Evolutionary conservation across 2,329 filamentous ascomycete genomes (phyloP).

Genomic region (Pseudopyrenochaeta lycopersici): DNA sequence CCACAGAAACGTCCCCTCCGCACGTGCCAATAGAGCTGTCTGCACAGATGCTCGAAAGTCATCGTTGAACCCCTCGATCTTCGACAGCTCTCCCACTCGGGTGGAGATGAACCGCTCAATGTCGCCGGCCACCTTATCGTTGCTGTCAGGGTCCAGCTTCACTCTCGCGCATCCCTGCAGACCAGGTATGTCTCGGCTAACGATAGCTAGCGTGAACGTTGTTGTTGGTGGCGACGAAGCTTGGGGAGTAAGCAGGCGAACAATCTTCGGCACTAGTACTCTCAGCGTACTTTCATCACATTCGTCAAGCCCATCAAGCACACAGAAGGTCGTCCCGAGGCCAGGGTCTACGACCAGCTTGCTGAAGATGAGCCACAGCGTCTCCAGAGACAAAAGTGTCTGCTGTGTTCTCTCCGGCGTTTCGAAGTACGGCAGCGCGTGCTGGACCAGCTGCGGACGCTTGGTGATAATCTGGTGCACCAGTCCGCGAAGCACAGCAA

Average conservation of each 20-base stretch:
- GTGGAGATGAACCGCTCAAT: slow-evolving; percentile 34
- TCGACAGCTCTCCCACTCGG: slow-evolving; percentile 28
- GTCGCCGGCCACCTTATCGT: slow-evolving; percentile 28
- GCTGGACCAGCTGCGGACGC: too few relatives aligned
- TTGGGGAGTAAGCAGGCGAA: slow-evolving; percentile 4
- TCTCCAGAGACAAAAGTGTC: slow-evolving; percentile 19
- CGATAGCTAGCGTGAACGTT: slow-evolving; percentile 28
- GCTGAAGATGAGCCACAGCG: slow-evolving; percentile 29
- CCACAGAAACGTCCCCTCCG: slow-evolving; percentile 48
- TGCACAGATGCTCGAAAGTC: slow-evolving; percentile 14
- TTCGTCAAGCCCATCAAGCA: too few relatives aligned
- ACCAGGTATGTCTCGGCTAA: slow-evolving; percentile 26
- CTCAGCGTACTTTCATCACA: slow-evolving; percentile 19
- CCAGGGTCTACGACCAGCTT: slow-evolving; percentile 18
- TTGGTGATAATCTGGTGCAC: slow-evolving; percentile 31
- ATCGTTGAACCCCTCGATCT: slow-evolving; percentile 11
- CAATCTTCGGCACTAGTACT: slow-evolving; percentile 16
- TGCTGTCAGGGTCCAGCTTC: slow-evolving; percentile 33
- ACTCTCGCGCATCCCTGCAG: slow-evolving; percentile 24
- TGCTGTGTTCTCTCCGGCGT: slow-evolving; percentile 10
- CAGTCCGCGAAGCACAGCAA: slow-evolving; percentile 31
- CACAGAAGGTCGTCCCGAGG: too few relatives aligned
- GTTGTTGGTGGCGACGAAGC: background rate
- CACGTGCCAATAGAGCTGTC: slow-evolving; percentile 22
- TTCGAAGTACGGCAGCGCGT: slow-evolving; percentile 15